Conservation (phyloP, 768 basidiomycete species). For the Phlegmacium glaucopus region DNA sequence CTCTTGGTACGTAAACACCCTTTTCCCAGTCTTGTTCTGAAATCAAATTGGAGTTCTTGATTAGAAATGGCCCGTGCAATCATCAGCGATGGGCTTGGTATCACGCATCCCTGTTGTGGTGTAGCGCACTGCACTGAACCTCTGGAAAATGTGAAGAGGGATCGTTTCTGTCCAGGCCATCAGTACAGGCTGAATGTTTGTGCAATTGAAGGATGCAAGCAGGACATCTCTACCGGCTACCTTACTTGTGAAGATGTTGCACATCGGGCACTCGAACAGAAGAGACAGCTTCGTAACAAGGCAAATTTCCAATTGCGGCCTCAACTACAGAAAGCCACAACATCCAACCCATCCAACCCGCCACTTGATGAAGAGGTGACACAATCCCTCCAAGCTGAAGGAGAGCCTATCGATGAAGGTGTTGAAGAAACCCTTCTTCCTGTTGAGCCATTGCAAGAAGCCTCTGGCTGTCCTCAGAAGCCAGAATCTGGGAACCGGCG, state of each 20-base stretch:
- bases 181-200: conserved; percentile 9
- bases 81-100: conserved; percentile 22
- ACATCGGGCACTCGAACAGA: conserved; percentile 23
- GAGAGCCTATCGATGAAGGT: conserved; percentile 2
- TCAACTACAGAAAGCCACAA: neutral
- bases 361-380: too few species aligned
- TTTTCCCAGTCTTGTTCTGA: too few species aligned
- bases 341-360: neutral
- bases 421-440: too few species aligned
- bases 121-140: conserved; percentile 23
- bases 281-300: conserved; percentile 11
- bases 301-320: conserved; percentile 25
- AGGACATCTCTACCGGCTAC: conserved; percentile 4
- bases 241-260: conserved; percentile 17
- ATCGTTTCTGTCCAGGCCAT: conserved; percentile 23
- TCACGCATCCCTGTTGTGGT: conserved; percentile 27
- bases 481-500: conserved; percentile 15
- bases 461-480: conserved; percentile 9
- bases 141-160: conserved; percentile 9
- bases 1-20: too few species aligned
- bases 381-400: too few species aligned
- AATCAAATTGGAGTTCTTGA: too few species aligned
- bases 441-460: too few species aligned
- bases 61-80: too few species aligned
- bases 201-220: conserved; percentile 17